A percentile compares a stretch with the other conserved stretches of the same genome.
Conservation (phyloP, 305 asterid genomes). For the Fraxinus dipetala region DNA sequence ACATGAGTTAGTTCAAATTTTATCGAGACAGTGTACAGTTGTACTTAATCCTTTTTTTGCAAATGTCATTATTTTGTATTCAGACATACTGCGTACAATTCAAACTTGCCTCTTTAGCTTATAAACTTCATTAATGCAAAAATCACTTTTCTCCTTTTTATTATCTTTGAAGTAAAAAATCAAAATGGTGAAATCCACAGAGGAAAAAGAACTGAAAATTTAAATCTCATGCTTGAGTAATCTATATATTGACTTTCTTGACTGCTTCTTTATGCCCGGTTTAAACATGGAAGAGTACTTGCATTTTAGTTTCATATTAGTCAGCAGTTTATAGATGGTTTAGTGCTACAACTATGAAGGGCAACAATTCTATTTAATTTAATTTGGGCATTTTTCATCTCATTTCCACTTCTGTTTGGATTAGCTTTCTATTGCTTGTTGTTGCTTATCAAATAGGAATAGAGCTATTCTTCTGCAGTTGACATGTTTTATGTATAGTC, state of each 20-base stretch:
- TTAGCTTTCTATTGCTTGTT: neutral
- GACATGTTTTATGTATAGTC: neutral
- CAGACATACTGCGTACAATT: neutral
- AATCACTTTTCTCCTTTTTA: neutral
- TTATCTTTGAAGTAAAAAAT: neutral
- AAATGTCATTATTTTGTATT: neutral
- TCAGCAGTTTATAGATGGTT: conserved; percentile 2
- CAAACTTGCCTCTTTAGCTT: neutral
- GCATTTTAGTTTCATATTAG: neutral
- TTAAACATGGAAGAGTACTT: neutral
- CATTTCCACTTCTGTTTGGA: neutral
- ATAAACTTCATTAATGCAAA: neutral
- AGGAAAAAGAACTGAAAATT: neutral
- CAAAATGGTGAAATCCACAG: neutral
- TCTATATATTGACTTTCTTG: neutral
- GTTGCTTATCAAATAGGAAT: neutral
- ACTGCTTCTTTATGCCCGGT: neutral
- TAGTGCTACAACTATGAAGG: conserved; percentile 3
- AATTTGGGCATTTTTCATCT: neutral
- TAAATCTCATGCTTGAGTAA: neutral
- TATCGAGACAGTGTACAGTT: neutral
- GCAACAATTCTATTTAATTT: neutral
- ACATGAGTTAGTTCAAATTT: neutral
- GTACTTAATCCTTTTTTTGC: neutral
- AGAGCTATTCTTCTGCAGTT: conserved; percentile 3